Evolutionary conservation across 306 rosid species (phyloP), one percentile per base, ranked within the genome.

Genomic region (Cicer pinnatifidum): DNA sequence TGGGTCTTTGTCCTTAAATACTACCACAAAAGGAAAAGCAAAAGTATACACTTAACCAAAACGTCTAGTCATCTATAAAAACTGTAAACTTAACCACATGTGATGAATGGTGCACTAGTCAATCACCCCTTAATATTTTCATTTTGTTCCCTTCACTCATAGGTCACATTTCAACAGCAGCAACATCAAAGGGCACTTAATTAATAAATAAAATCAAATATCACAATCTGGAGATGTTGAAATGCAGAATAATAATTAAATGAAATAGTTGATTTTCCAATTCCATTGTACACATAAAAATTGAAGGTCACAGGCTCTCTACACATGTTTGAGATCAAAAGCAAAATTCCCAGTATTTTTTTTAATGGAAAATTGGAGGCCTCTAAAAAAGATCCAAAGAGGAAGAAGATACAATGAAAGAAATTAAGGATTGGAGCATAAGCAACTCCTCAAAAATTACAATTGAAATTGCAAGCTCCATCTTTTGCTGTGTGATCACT

Each of bases 381-480:
- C 79, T 73, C 71, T 66, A n/a, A 35, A 70, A 72, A 61, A 72
- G 77, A 56, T 81, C 78, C 85, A 69, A 47, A 52, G 77, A 75
- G 75, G 71, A 72, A 75, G 83, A 80, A 80, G 75, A 80, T 67
- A 66, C 79, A 80, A 83, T 64, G 75, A 73, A 73, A 28, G 4
- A 83, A 23, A 56, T 78, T 53, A 73, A 50, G 59, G 60, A 69
- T 53, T 67, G 86, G 83, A 85, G 86, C 88, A 73, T 28, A 73
- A 73, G 87, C 89, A 87, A 84, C 84, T 62, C 72, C 85, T 71
- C 67, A 78, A 87, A 75, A 84, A 87, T 85, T 84, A 87, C 87
- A 89, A 78, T 87, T 80, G 84, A 78, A 80, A 84, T 76, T 85
- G 85, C 88, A 74, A 79, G 82, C 86, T 84, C 95, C 82, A 78